Evolutionary conservation across 495 filamentous ascomycete genomes (phyloP).

Genomic region (Echria macrotheca): DNA sequence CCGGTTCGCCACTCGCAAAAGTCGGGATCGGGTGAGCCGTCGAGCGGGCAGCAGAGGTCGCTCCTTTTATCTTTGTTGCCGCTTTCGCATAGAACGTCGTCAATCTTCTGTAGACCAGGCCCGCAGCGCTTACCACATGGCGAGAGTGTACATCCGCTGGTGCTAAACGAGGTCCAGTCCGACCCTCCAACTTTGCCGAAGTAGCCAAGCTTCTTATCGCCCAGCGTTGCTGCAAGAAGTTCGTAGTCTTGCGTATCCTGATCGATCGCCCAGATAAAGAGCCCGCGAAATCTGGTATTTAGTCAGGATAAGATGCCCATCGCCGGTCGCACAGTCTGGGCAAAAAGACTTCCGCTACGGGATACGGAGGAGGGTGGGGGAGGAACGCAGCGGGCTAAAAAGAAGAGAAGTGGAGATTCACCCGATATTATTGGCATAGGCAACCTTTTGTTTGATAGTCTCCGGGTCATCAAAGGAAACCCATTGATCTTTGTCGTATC

Average conservation of each 20-base stretch:
- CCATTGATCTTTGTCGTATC: constrained; percentile 42
- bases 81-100: not conserved
- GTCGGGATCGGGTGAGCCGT: not conserved
- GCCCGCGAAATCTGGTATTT: constrained; percentile 7
- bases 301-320: too few species aligned
- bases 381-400: too few species aligned
- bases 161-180: not conserved
- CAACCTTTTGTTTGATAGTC: constrained; percentile 38
- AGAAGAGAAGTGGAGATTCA: not conserved
- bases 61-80: not conserved
- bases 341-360: too few species aligned
- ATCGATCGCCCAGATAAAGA: constrained; percentile 28
- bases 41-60: constrained; percentile 1
- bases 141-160: not conserved
- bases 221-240: not conserved
- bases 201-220: not conserved
- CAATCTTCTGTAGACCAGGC: not conserved
- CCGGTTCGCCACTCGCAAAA: not conserved
- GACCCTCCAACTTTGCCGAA: not conserved
- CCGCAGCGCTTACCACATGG: not conserved
- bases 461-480: constrained; percentile 40
- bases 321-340: too few species aligned
- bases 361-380: too few species aligned
- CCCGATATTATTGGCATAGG: constrained; percentile 31
- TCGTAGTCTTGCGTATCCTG: not conserved